A percentile compares a stretch with the other conserved stretches of the same genome.
These are phyloP conservation scores for Neodidymelliopsis sp. DNA, from an alignment of 2,329 filamentous ascomycete genomes.

Conservation along the genomic window DNA sequence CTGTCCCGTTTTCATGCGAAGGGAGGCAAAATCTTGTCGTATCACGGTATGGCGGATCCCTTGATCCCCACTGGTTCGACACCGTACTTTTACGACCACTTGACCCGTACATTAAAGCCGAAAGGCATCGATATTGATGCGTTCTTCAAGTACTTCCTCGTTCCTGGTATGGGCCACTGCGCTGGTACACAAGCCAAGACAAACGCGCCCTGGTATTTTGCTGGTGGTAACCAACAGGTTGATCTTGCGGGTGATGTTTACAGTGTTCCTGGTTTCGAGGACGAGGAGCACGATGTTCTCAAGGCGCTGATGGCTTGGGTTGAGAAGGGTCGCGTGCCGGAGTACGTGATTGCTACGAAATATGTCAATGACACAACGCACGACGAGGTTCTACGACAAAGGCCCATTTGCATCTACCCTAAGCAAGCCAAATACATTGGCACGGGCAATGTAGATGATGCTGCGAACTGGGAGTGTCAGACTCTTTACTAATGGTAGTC, in stretches of 20 bases:
- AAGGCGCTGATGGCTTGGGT: constrained; percentile 58
- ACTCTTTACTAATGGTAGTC: constrained; percentile 24
- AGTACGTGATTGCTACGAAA: constrained; percentile 44
- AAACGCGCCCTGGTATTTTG: constrained; percentile 57
- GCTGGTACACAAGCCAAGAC: constrained; percentile 42
- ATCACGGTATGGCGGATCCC: constrained; percentile 55
- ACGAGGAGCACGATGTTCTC: constrained; percentile 55
- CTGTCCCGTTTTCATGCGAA: constrained; percentile 54
- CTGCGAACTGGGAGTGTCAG: constrained; percentile 41
- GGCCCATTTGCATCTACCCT: constrained; percentile 47
- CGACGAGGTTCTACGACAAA: constrained; percentile 34
- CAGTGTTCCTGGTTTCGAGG: constrained; percentile 39
- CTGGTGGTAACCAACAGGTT: constrained; percentile 36
- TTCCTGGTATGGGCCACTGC: constrained; percentile 57
- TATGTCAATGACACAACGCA: constrained; percentile 35
- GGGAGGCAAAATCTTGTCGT: constrained; percentile 53
- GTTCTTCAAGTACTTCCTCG: constrained; percentile 55
- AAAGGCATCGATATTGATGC: constrained; percentile 46
- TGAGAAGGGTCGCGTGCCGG: constrained; percentile 50
- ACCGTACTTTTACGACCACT: constrained; percentile 60
- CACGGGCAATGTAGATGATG: constrained; percentile 33
- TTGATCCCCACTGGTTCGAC: constrained; percentile 60
- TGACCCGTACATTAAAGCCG: constrained; percentile 48
- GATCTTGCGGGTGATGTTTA: constrained; percentile 21
- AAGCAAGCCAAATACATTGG: constrained; percentile 42